phyloP scores from a whole-genome alignment of 1,284 basidiomycete genomes.

The Ustilago cynodontis region DNA sequence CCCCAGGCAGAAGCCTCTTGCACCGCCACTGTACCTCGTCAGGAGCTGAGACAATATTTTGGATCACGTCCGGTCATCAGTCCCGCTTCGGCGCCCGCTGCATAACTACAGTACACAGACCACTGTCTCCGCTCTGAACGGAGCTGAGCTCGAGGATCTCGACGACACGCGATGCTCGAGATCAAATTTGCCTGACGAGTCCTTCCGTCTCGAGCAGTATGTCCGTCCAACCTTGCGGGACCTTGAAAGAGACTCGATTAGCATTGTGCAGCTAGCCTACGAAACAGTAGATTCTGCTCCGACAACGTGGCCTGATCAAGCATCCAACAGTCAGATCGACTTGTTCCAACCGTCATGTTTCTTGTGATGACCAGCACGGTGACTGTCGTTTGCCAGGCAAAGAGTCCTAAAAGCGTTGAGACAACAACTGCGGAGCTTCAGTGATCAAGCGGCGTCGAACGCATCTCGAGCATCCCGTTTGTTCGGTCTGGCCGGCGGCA shows the following conservation, averaged over 20 bases:
- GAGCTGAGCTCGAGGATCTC: not conserved
- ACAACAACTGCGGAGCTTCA: not conserved
- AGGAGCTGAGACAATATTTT: not conserved
- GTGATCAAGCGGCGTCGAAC: not conserved
- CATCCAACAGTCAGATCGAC: not conserved
- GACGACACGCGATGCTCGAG: too few relatives aligned
- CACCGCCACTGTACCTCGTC: slow-evolving; percentile 7
- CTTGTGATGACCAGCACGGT: not conserved
- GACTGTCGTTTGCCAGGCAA: not conserved
- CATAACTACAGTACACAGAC: too few relatives aligned
- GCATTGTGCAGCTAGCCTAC: not conserved
- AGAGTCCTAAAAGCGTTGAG: not conserved
- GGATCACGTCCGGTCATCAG: not conserved
- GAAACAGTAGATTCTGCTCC: not conserved
- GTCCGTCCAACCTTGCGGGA: too few relatives aligned
- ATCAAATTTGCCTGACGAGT: not conserved
- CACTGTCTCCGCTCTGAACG: not conserved
- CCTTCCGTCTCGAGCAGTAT: not conserved
- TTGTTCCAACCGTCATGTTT: not conserved
- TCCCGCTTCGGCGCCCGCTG: not conserved
- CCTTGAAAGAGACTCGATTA: not conserved
- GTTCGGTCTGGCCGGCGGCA: slow-evolving; percentile 1
- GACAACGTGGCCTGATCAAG: not conserved
- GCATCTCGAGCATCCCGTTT: not conserved
- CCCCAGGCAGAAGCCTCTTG: not conserved